These are phyloP conservation scores for Suillus occidentalis DNA, from an alignment of 768 basidiomycete genomes.

Conservation along the genomic window DNA sequence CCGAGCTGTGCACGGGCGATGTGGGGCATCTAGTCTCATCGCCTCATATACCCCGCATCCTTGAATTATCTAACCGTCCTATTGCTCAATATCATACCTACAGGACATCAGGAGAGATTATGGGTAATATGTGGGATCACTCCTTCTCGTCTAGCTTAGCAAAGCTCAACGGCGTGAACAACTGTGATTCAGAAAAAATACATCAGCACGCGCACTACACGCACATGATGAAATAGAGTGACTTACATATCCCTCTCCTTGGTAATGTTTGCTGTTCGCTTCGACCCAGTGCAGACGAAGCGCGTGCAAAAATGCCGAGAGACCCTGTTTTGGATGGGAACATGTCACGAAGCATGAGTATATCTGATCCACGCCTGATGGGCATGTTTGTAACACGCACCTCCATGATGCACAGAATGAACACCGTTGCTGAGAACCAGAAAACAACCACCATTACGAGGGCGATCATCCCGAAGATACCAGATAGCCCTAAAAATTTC, in stretches of 20 bases:
- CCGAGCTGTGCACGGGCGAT: background rate
- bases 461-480: conserved; percentile 58
- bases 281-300: conserved; percentile 98
- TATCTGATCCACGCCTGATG: conserved; percentile 12
- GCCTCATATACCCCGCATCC: conserved; percentile 8
- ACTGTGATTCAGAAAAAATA: conserved; percentile 32
- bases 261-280: conserved; percentile 94
- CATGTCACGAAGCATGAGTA: conserved; percentile 2
- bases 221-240: conserved; percentile 12
- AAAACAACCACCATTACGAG: conserved; percentile 53
- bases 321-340: conserved; percentile 52
- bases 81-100: conserved; percentile 16
- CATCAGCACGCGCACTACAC: conserved; percentile 29
- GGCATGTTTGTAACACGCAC: conserved; percentile 44
- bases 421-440: conserved; percentile 82
- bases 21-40: conserved; percentile 12
- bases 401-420: conserved; percentile 93
- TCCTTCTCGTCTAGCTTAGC: conserved; percentile 42
- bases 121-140: conserved; percentile 20
- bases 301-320: conserved; percentile 95
- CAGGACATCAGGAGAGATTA: conserved; percentile 21
- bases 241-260: conserved; percentile 87
- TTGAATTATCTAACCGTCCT: conserved; percentile 3
- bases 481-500: conserved; percentile 55
- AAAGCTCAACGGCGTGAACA: conserved; percentile 50